Base-by-base conservation (phyloP, 441 rosid species). In the Gossypium schwendimanii region DNA sequence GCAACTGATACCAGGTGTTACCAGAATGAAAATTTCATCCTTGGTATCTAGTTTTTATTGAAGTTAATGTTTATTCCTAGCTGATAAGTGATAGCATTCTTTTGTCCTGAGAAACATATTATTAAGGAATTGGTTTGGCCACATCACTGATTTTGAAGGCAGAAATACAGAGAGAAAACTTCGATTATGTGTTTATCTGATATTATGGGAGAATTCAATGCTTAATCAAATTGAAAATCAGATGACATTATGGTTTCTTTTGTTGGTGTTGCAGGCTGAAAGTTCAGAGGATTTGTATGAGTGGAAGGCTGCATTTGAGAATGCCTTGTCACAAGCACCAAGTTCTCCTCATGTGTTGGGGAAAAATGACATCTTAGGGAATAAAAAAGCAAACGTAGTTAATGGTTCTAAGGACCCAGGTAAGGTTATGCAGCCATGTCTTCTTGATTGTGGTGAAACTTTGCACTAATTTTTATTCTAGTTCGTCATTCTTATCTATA, bases 281-380 rank as follows among this genome's bases (percentile, higher is more conserved):
- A 89, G 92, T 28, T 76, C 78, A 78, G 97, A 96, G 78, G 99
- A 96, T 89, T 83, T 96, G 74, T 39, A 86, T 52, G 97, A 88
- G 69, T 96, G 99, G 99, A 96, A 89, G 84, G 71, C 77, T 80
- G 97, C 98, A 63, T 89, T 96, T 68, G 98, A 96, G 83, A 84
- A 77, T 78, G 99, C 98, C 76, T 82, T 96, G 76, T 80, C 93
- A 45, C 91, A 87, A 84, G 98, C 99, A 80, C 97, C 99, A 2
- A 87, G 75, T 79, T 81, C 97, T 70, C 79, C 87, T 55, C 87
- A 84, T 80, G 89, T 79, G 64, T 82, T 86, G 89, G 92, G 94
- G 75, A 92, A 91, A 81, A 93, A 93, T 83, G 97, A 97, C 70
- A 82, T 91, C 69, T 80, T 90, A 26, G 88, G 79, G 82, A 90